phyloP scores from a whole-genome alignment of 257 asterid genomes.

The Schizonepeta tenuifolia region DNA sequence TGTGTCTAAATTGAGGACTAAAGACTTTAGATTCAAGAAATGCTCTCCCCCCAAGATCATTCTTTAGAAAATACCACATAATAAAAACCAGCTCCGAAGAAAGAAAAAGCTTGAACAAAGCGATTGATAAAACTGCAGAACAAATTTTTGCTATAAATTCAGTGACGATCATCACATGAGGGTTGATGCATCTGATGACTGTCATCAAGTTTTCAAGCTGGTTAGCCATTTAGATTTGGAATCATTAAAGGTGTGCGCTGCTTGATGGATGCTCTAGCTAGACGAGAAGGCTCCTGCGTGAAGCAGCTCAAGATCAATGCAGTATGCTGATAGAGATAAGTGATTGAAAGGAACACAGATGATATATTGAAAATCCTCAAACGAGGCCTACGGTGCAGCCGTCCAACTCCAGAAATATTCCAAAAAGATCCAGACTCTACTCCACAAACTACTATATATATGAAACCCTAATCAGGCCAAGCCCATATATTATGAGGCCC shows the following conservation, averaged over 20 bases:
- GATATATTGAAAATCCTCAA: no score
- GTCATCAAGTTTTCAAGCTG: slow-evolving; percentile 37
- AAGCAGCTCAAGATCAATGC: slow-evolving; percentile 48
- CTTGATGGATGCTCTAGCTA: slow-evolving; percentile 46
- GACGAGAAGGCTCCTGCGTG: slow-evolving; percentile 15
- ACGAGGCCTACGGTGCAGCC: no score
- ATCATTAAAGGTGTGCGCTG: slow-evolving; percentile 11
- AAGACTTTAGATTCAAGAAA: slow-evolving; percentile 33
- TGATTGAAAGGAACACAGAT: no score
- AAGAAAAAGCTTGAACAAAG: slow-evolving; percentile 45
- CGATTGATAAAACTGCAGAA: slow-evolving; percentile 43
- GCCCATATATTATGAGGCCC: no score
- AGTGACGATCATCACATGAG: slow-evolving; percentile 37
- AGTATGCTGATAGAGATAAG: no score
- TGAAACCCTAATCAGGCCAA: no score
- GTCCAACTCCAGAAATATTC: no score
- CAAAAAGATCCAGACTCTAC: no score
- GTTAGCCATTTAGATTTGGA: slow-evolving; percentile 30
- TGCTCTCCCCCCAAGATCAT: slow-evolving; percentile 35
- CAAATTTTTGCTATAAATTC: slow-evolving; percentile 49
- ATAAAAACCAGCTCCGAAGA: slow-evolving; percentile 42
- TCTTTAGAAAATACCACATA: slow-evolving; percentile 37
- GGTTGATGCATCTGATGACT: slow-evolving; percentile 35
- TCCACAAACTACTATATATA: no score
- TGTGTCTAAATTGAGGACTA: slow-evolving; percentile 35